A percentile compares a stretch with the other conserved stretches of the same genome.
phyloP scores from a whole-genome alignment of 257 asterid species.

The Eustoma russellianum region DNA sequence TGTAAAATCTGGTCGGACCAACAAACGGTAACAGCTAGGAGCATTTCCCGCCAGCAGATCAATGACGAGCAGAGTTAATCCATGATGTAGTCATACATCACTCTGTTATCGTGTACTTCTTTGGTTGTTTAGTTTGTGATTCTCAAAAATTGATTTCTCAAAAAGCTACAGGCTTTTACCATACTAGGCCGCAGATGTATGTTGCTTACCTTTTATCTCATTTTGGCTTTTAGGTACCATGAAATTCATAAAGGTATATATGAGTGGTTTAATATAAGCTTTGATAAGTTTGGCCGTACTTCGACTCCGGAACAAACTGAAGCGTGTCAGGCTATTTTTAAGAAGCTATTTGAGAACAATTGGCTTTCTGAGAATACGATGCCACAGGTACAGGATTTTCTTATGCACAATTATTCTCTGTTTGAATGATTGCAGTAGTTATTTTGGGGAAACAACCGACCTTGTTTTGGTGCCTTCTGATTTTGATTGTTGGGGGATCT shows the following conservation, averaged over 20 bases:
- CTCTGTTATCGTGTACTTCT: too few species aligned
- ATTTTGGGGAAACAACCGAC: neutral
- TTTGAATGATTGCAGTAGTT: neutral
- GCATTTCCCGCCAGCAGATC: too few species aligned
- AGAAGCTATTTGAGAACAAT: constrained; percentile 53
- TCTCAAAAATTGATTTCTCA: too few species aligned
- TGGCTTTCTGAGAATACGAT: constrained; percentile 76
- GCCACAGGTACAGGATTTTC: constrained; percentile 54
- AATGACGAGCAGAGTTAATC: too few species aligned
- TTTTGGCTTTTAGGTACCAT: constrained; percentile 42
- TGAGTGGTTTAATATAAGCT: constrained; percentile 74
- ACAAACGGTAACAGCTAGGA: too few species aligned
- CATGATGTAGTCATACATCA: too few species aligned
- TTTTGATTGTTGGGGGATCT: constrained; percentile 6
- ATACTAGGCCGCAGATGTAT: too few species aligned
- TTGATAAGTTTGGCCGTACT: constrained; percentile 91
- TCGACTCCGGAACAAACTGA: constrained; percentile 86
- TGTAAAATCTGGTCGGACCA: too few species aligned
- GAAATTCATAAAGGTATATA: constrained; percentile 74
- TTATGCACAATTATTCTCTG: neutral
- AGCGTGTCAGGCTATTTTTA: constrained; percentile 78
- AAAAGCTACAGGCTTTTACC: too few species aligned
- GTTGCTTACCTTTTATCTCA: neutral
- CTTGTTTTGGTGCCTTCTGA: neutral
- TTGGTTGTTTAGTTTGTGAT: too few species aligned